Evolutionary conservation across 176 grass and related monocot species (phyloP).

Genomic region (Oropetium thomaeum): DNA sequence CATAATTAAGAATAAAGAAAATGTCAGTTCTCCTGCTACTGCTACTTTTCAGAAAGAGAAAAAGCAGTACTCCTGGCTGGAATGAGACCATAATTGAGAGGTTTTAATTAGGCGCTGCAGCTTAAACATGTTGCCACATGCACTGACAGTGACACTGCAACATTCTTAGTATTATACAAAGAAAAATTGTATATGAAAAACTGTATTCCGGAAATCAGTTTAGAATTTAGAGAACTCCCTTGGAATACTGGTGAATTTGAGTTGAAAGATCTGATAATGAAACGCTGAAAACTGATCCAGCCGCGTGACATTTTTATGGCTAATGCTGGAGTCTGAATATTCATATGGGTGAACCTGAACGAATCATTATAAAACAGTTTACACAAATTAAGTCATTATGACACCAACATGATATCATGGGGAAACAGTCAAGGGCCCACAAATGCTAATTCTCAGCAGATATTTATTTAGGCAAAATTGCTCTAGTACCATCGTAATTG

Average conservation of each 20-base stretch:
- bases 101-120: background rate
- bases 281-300: background rate
- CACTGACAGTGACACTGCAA: background rate
- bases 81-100: constrained; percentile 15
- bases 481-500: no score
- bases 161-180: background rate
- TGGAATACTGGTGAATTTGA: background rate
- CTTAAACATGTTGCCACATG: constrained; percentile 13
- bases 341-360: background rate
- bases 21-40: constrained; percentile 8
- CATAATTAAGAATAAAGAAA: constrained; percentile 7
- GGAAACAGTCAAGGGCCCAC: constrained; percentile 23
- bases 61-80: background rate
- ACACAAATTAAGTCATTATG: background rate
- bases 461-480: no score
- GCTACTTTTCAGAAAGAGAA: background rate
- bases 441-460: constrained; percentile 17
- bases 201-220: background rate
- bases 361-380: background rate
- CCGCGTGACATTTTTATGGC: background rate
- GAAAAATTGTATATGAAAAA: background rate
- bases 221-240: background rate
- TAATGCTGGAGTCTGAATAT: background rate
- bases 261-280: background rate
- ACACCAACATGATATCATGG: constrained; percentile 16